Evolutionary conservation across 164 flowering plant species (phyloP).

Genomic region (Magnolia officinalis): DNA sequence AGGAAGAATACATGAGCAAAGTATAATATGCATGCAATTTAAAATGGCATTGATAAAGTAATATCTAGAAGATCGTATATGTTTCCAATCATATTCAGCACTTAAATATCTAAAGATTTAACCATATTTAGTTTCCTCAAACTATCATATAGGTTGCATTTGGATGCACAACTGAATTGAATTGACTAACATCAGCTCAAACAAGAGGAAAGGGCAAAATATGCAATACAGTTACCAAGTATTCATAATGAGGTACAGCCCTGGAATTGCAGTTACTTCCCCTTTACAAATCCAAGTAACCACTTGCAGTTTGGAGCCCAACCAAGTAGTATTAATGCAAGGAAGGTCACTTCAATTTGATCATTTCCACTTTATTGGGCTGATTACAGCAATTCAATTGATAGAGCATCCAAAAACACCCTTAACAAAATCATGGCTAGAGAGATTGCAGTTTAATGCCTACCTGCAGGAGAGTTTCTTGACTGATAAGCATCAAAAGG

Average conservation of each 20-base stretch:
- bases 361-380: background rate
- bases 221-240: background rate
- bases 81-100: background rate
- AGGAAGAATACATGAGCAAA: background rate
- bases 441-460: slow-evolving; percentile 1
- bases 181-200: background rate
- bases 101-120: background rate
- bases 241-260: background rate
- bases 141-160: background rate
- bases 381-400: background rate
- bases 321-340: background rate
- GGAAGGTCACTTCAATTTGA: background rate
- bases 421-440: background rate
- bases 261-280: background rate
- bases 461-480: slow-evolving; percentile 40
- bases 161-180: background rate
- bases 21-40: background rate
- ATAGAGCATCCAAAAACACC: background rate
- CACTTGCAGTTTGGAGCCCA: background rate
- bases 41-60: too few species aligned
- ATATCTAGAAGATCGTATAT: too few species aligned
- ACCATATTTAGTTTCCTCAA: background rate
- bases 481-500: slow-evolving; percentile 34
- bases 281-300: background rate
- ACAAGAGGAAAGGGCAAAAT: background rate